A percentile compares a stretch with the other conserved stretches of the same genome.
Conservation (phyloP, 371 early-diverging fungal genomes). For the Actinomortierella wolfii region DNA sequence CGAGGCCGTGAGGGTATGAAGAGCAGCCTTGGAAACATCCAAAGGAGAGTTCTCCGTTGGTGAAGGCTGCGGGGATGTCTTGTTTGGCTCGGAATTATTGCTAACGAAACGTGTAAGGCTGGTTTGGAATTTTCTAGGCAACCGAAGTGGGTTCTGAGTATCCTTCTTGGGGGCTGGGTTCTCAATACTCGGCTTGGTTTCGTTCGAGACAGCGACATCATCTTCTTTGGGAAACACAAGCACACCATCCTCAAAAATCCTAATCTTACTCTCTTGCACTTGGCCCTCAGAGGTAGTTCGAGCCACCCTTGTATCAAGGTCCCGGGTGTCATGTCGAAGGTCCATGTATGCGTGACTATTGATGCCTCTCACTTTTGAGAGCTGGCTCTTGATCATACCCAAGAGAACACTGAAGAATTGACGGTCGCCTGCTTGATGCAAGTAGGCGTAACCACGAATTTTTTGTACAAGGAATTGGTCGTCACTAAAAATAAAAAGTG, state of each 20-base stretch:
- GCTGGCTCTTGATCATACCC: constrained; percentile 14
- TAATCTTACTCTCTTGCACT: not conserved
- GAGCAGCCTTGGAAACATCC: constrained; percentile 8
- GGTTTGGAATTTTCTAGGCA: not conserved
- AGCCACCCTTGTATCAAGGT: not conserved
- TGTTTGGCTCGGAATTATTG: constrained; percentile 3
- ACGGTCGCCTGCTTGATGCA: constrained; percentile 27
- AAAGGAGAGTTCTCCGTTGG: not conserved
- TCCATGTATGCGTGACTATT: not conserved
- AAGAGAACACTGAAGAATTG: constrained; percentile 23
- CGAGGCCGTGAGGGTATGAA: constrained; percentile 14
- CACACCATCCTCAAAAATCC: not conserved
- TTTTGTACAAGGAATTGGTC: constrained; percentile 17
- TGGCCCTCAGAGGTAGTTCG: not conserved
- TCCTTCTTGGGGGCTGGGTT: not conserved
- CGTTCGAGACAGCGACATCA: no score
- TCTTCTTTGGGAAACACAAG: not conserved
- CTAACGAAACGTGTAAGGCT: constrained; percentile 10
- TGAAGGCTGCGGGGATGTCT: not conserved
- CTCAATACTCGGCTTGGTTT: no score
- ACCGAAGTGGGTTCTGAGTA: not conserved
- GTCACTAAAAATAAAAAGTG: constrained; percentile 11
- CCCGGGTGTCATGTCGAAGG: not conserved
- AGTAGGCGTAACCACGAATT: constrained; percentile 29
- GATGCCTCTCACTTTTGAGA: constrained; percentile 9